Conservation (phyloP, 2,329 filamentous ascomycete species). For the Penicillium rolfsii region DNA sequence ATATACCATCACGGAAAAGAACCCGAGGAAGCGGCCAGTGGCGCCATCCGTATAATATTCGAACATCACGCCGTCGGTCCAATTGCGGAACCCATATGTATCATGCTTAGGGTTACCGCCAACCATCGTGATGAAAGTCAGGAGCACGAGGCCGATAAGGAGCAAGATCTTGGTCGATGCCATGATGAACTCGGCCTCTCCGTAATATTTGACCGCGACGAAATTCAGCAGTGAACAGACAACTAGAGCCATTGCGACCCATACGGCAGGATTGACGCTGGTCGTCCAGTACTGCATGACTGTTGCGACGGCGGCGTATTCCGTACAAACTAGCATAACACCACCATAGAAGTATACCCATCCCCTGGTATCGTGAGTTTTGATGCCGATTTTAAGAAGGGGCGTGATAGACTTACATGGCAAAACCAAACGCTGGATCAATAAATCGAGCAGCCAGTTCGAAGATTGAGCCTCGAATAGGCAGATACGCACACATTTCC, state of each 20-base stretch:
- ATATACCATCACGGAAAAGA: conserved; percentile 71
- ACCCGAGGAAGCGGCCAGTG: conserved; percentile 71
- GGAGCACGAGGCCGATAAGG: conserved; percentile 68
- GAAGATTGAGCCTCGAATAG: conserved; percentile 53
- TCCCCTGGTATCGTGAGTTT: conserved; percentile 28
- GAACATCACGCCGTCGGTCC: conserved; percentile 65
- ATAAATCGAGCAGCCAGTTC: conserved; percentile 54
- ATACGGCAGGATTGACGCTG: conserved; percentile 47
- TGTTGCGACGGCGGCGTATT: conserved; percentile 50
- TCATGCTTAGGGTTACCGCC: conserved; percentile 75
- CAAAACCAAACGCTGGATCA: conserved; percentile 52
- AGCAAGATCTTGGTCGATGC: conserved; percentile 71
- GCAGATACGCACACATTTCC: conserved; percentile 37
- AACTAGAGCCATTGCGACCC: conserved; percentile 48
- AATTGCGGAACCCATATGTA: conserved; percentile 71
- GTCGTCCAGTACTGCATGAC: conserved; percentile 53
- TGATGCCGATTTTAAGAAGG: not conserved
- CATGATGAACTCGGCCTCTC: conserved; percentile 73
- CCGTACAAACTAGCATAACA: conserved; percentile 52
- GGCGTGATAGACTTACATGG: conserved; percentile 30
- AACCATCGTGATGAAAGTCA: conserved; percentile 80
- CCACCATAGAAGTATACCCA: conserved; percentile 53
- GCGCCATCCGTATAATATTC: conserved; percentile 65
- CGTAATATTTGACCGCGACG: conserved; percentile 70
- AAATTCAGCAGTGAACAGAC: conserved; percentile 63